phyloP scores from a whole-genome alignment of 495 filamentous ascomycete species.

The Daldinia grandis region DNA sequence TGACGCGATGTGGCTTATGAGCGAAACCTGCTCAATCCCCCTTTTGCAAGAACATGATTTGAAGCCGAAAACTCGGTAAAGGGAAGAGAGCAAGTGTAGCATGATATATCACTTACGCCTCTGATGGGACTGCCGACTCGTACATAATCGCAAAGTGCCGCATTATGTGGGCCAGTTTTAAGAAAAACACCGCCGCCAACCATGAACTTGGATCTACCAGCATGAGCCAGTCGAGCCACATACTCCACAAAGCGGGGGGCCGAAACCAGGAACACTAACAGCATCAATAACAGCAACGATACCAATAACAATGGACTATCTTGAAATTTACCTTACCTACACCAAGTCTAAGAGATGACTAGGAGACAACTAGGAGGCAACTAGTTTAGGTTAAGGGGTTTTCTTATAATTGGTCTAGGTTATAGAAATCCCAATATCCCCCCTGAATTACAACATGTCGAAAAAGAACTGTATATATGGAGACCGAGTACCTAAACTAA shows the following conservation, averaged over 20 bases:
- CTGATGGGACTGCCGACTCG: conserved; percentile 23
- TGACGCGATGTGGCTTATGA: conserved; percentile 31
- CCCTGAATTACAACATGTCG: not conserved
- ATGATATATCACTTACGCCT: not conserved
- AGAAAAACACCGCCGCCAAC: conserved; percentile 6
- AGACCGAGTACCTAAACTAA: too few species aligned
- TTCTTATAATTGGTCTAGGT: too few species aligned
- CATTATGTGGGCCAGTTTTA: conserved; percentile 7
- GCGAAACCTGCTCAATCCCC: conserved; percentile 20
- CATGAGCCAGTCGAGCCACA: conserved; percentile 7
- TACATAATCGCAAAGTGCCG: conserved; percentile 14
- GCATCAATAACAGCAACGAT: not conserved
- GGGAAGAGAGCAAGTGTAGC: not conserved
- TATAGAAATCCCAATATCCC: too few species aligned
- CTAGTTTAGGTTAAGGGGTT: too few species aligned
- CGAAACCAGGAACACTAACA: conserved; percentile 1
- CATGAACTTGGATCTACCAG: conserved; percentile 10
- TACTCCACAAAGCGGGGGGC: conserved; percentile 10
- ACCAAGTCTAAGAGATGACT: not conserved
- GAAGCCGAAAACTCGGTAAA: conserved; percentile 9
- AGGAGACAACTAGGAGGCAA: not conserved
- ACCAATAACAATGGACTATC: not conserved
- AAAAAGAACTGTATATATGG: not conserved
- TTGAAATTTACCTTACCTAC: not conserved
- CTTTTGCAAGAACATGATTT: conserved; percentile 6